Evolutionary conservation across 176 grass and related monocot species (phyloP).

Genomic region (Panicum miliaceum): DNA sequence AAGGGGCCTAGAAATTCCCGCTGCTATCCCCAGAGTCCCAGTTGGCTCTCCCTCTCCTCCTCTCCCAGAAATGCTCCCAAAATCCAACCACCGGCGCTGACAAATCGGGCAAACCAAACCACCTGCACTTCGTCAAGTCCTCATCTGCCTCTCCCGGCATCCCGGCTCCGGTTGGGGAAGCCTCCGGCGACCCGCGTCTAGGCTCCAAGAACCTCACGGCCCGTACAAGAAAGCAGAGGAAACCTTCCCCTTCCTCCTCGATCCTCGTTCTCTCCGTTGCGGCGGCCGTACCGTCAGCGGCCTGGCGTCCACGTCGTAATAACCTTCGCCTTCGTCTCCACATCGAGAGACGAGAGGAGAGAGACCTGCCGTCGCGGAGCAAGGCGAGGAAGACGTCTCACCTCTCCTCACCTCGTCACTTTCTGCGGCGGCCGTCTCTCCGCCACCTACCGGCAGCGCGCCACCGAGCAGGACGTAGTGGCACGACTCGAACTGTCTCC

Average conservation of each 20-base stretch:
- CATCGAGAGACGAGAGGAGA: neutral
- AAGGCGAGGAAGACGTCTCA: constrained; percentile 20
- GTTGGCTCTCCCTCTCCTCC: neutral
- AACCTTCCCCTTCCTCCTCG: no score
- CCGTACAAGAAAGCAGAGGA: neutral
- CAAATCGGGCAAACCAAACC: constrained; percentile 13
- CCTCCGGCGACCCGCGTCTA: neutral
- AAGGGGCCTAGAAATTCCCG: neutral
- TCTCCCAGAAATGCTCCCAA: constrained; percentile 11
- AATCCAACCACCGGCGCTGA: constrained; percentile 15
- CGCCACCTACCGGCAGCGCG: constrained; percentile 13
- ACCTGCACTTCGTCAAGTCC: neutral
- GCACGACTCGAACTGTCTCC: neutral
- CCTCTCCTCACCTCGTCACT: neutral
- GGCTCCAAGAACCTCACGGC: neutral
- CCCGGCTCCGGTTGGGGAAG: neutral
- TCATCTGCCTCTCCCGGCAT: neutral
- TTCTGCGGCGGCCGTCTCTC: neutral
- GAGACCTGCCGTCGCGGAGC: neutral
- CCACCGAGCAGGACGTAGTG: neutral
- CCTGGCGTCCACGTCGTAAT: neutral
- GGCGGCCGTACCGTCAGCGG: neutral
- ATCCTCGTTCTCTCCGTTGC: neutral
- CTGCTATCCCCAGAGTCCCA: neutral
- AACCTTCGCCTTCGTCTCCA: neutral